Percentiles rank a stretch among this genome's conserved stretches.
phyloP scores from a whole-genome alignment of 805 yeast genomes.

The Clavispora phyllophila region DNA sequence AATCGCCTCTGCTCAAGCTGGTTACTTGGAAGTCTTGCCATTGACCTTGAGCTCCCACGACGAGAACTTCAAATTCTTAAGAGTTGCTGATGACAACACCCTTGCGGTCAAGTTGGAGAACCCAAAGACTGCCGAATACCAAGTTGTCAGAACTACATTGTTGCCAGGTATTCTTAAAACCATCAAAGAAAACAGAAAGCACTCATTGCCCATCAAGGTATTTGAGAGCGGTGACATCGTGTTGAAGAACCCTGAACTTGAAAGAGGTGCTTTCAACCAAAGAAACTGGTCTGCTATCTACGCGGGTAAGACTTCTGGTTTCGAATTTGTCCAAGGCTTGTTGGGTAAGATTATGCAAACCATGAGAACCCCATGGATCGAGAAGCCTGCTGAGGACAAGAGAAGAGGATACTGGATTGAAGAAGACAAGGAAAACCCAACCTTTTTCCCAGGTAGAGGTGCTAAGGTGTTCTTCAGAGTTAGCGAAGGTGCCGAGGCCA shows the following conservation, averaged over 20 bases:
- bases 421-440: constrained; percentile 58
- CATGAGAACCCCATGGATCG: constrained; percentile 81
- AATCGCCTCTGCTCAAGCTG: constrained; percentile 86
- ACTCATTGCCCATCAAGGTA: constrained; percentile 88
- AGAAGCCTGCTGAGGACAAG: constrained; percentile 44
- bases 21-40: constrained; percentile 95
- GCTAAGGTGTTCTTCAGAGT: constrained; percentile 78
- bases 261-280: constrained; percentile 87
- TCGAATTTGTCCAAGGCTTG: constrained; percentile 90
- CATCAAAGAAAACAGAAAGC: constrained; percentile 92
- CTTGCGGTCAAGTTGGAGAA: constrained; percentile 86
- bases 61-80: constrained; percentile 88
- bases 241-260: constrained; percentile 70
- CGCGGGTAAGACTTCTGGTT: constrained; percentile 94
- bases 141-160: constrained; percentile 93
- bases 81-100: constrained; percentile 66
- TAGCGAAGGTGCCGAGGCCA: constrained; percentile 50
- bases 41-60: constrained; percentile 93
- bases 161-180: constrained; percentile 95
- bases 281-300: constrained; percentile 93
- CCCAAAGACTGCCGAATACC: constrained; percentile 95
- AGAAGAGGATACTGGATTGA: constrained; percentile 84
- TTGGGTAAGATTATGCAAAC: constrained; percentile 95
- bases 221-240: constrained; percentile 96
- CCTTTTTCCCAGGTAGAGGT: constrained; percentile 96